These are phyloP conservation scores for Oryza australiensis DNA, from an alignment of 176 grass and related monocot species.

Conservation along the genomic window DNA sequence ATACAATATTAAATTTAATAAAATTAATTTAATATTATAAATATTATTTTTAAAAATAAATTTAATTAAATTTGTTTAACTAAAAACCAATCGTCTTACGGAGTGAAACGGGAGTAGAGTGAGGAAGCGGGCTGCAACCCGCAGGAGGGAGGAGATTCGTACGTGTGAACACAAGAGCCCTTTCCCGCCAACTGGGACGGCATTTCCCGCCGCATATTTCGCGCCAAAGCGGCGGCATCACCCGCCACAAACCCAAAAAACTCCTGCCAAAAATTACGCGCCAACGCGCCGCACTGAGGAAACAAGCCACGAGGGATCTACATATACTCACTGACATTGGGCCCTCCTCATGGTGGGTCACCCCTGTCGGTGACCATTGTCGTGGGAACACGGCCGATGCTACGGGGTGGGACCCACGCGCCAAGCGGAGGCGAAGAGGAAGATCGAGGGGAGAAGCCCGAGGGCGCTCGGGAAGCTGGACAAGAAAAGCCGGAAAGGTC, in stretches of 20 bases:
- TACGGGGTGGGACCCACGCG: neutral
- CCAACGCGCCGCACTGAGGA: neutral
- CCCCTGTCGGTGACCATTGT: neutral
- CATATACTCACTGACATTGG: neutral
- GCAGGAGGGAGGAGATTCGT: no score
- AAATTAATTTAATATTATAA: no score
- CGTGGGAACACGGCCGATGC: no score
- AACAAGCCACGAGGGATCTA: neutral
- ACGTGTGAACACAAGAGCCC: neutral
- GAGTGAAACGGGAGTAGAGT: no score
- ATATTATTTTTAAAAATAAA: no score
- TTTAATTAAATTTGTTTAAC: no score
- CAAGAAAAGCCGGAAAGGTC: neutral
- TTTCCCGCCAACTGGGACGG: neutral
- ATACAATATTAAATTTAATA: no score
- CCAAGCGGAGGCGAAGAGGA: neutral
- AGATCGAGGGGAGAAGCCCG: neutral
- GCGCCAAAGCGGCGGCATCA: neutral
- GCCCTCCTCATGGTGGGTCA: neutral
- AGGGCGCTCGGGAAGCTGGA: neutral
- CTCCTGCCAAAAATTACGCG: slow-evolving; percentile 23
- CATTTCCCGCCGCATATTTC: neutral
- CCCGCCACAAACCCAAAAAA: neutral
- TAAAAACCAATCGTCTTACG: no score
- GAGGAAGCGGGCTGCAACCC: no score